A percentile compares a stretch with the other conserved stretches of the same genome.
Conservation (phyloP, 495 filamentous ascomycete species). For the Penicillium pancosmium region DNA sequence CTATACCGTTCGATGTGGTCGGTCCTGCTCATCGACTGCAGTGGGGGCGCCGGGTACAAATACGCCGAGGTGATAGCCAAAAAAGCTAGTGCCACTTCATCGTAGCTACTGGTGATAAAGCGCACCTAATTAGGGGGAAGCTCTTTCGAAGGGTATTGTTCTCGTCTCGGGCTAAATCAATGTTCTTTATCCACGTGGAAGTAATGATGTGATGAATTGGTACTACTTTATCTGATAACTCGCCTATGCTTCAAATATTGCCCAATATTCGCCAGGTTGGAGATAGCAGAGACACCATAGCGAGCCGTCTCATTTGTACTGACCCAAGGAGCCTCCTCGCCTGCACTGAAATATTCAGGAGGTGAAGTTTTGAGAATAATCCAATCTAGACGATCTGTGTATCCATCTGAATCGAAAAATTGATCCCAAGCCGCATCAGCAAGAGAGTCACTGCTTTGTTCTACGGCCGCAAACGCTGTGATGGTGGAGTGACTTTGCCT, state of each 20-base stretch:
- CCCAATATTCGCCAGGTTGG: slow-evolving; percentile 24
- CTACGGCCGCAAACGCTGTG: slow-evolving; percentile 22
- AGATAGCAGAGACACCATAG: slow-evolving; percentile 28
- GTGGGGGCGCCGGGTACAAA: background rate
- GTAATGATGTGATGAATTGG: too few species aligned
- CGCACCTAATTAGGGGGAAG: too few species aligned
- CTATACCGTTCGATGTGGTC: background rate
- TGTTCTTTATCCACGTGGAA: too few species aligned
- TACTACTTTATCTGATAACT: too few species aligned
- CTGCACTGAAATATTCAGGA: slow-evolving; percentile 13
- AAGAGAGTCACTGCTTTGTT: slow-evolving; percentile 8
- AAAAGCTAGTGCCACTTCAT: too few species aligned
- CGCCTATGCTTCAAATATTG: slow-evolving; percentile 4
- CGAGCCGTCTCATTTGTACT: slow-evolving; percentile 27
- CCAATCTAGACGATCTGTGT: slow-evolving; percentile 17
- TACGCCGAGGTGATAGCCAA: background rate
- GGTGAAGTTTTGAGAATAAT: slow-evolving; percentile 5
- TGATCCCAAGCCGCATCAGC: slow-evolving; percentile 19
- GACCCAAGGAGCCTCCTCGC: slow-evolving; percentile 24
- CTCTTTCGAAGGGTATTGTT: too few species aligned
- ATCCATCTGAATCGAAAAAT: slow-evolving; percentile 24
- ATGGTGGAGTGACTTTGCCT: slow-evolving; percentile 25
- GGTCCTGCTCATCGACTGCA: background rate
- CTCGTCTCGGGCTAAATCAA: too few species aligned
- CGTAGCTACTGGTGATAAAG: too few species aligned